phyloP scores from a whole-genome alignment of 371 early-diverging fungal species.

The Batkoa obscura region DNA sequence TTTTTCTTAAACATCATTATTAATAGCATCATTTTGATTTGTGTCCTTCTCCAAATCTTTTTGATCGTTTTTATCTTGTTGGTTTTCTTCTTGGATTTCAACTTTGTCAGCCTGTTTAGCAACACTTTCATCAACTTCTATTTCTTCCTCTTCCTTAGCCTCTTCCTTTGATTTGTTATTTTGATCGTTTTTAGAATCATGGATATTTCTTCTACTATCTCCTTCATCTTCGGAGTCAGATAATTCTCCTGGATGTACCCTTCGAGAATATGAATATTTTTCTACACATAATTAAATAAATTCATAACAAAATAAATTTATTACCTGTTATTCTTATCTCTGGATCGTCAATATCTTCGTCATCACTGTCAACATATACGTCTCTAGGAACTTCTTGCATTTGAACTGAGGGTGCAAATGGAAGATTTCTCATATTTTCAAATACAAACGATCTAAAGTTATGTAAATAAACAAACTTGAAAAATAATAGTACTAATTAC shows the following conservation, averaged over 20 bases:
- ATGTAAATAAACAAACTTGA: background rate
- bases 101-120: too few species aligned
- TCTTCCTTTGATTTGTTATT: too few species aligned
- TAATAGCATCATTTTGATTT: too few species aligned
- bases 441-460: constrained; percentile 52
- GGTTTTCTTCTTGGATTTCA: too few species aligned
- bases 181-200: too few species aligned
- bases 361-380: constrained; percentile 16
- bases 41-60: too few species aligned
- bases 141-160: too few species aligned
- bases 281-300: background rate
- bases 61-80: too few species aligned
- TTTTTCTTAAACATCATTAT: too few species aligned
- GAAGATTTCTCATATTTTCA: constrained; percentile 74
- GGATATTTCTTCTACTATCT: constrained; percentile 9
- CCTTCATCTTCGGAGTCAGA: constrained; percentile 47
- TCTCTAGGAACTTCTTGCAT: constrained; percentile 40
- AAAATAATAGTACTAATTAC: constrained; percentile 18
- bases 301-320: background rate
- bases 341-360: constrained; percentile 21
- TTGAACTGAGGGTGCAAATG: constrained; percentile 91
- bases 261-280: constrained; percentile 14
- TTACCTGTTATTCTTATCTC: constrained; percentile 32
- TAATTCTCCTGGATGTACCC: constrained; percentile 19
- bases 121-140: too few species aligned